A percentile compares a stretch with the other conserved stretches of the same genome.
These are phyloP conservation scores for Peterozyma toletana DNA, from an alignment of 805 yeast genomes.

Conservation along the genomic window DNA sequence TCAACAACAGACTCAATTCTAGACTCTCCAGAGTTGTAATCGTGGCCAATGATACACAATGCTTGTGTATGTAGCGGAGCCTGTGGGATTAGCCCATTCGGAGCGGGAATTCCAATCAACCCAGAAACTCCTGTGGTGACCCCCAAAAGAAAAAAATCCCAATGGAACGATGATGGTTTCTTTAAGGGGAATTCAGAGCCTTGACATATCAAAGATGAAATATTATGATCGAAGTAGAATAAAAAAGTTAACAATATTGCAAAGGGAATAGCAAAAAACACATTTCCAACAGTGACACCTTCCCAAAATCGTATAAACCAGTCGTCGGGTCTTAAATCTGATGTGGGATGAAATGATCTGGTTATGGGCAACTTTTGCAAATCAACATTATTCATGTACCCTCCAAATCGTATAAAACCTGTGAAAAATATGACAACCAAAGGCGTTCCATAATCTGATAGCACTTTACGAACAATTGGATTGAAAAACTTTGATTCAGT, in stretches of 20 bases:
- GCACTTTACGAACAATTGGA: slow-evolving; percentile 53
- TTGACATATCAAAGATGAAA: slow-evolving; percentile 90
- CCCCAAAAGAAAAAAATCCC: slow-evolving; percentile 83
- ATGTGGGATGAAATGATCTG: slow-evolving; percentile 70
- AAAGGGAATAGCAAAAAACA: slow-evolving; percentile 89
- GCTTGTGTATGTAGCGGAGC: slow-evolving; percentile 91
- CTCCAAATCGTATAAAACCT: slow-evolving; percentile 90
- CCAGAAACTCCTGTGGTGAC: slow-evolving; percentile 85
- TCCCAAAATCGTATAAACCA: slow-evolving; percentile 80
- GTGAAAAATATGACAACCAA: slow-evolving; percentile 81
- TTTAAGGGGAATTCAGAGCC: slow-evolving; percentile 69
- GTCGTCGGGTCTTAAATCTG: slow-evolving; percentile 40
- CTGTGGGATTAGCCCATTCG: slow-evolving; percentile 94
- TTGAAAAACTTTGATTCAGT: slow-evolving; percentile 53
- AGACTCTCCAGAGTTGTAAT: slow-evolving; percentile 21
- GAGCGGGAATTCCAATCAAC: slow-evolving; percentile 86
- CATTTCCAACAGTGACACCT: slow-evolving; percentile 58
- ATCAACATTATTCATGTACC: slow-evolving; percentile 47
- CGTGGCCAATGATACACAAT: slow-evolving; percentile 47
- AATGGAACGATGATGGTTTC: slow-evolving; percentile 89
- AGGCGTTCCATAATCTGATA: slow-evolving; percentile 86
- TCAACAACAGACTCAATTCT: slow-evolving; percentile 62
- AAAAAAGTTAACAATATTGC: slow-evolving; percentile 77
- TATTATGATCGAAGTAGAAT: slow-evolving; percentile 94
- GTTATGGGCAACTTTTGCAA: slow-evolving; percentile 65